These are phyloP conservation scores for Linum lewisii DNA, from an alignment of 345 rosid genomes.

Conservation along the genomic window DNA sequence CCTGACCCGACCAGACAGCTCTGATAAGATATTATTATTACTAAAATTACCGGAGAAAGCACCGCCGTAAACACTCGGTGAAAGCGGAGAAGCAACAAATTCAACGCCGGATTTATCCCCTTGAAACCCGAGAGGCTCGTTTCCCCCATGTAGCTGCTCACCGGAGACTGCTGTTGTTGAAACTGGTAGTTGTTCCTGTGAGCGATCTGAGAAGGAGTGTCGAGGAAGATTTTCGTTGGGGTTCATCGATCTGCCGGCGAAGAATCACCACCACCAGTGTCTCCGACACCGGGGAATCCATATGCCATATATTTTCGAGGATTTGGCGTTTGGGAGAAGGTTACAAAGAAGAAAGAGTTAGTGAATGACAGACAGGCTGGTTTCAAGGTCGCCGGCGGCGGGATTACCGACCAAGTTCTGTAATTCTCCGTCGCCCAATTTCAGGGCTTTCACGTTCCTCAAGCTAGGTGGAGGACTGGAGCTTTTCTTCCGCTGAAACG, in stretches of 20 bases:
- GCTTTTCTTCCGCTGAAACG: slow-evolving; percentile 44
- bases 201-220: slow-evolving; percentile 45
- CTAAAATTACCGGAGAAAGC: slow-evolving; percentile 29
- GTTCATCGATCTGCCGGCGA: slow-evolving; percentile 44
- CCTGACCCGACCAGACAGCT: slow-evolving; percentile 14
- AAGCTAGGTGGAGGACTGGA: slow-evolving; percentile 39
- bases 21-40: slow-evolving; percentile 15
- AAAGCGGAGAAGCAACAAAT: slow-evolving; percentile 45
- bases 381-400: slow-evolving; percentile 20
- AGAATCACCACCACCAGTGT: slow-evolving; percentile 18
- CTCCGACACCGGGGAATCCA: slow-evolving; percentile 55
- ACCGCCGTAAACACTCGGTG: slow-evolving; percentile 43
- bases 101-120: slow-evolving; percentile 32
- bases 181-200: slow-evolving; percentile 12
- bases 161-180: background rate
- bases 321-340: slow-evolving; percentile 23
- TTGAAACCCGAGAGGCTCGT: slow-evolving; percentile 66
- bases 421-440: slow-evolving; percentile 24
- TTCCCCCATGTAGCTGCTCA: slow-evolving; percentile 40
- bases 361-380: slow-evolving; percentile 20
- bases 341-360: background rate
- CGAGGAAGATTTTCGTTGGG: slow-evolving; percentile 38
- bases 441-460: slow-evolving; percentile 29
- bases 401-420: slow-evolving; percentile 19
- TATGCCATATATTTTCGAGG: slow-evolving; percentile 45